These are phyloP conservation scores for Epichloe amarillans DNA, from an alignment of 2,329 filamentous ascomycete species.

Conservation along the genomic window DNA sequence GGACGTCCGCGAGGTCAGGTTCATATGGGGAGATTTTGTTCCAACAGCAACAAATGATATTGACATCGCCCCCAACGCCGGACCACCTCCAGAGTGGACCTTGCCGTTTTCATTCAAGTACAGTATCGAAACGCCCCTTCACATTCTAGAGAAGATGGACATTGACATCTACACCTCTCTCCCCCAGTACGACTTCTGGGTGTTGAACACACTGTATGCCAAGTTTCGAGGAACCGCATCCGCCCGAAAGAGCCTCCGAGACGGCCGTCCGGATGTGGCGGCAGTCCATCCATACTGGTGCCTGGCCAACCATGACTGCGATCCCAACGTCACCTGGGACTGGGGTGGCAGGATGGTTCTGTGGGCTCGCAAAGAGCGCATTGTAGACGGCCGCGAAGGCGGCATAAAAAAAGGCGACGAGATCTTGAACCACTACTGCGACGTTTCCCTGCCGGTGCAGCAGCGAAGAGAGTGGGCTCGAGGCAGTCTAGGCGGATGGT, in stretches of 20 bases:
- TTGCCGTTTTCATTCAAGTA: conserved; percentile 67
- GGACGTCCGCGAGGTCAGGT: conserved; percentile 50
- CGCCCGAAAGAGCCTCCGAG: conserved; percentile 60
- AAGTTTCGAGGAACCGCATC: conserved; percentile 92
- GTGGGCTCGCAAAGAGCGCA: conserved; percentile 44
- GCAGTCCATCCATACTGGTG: conserved; percentile 96
- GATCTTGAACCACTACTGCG: conserved; percentile 89
- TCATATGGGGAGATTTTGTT: conserved; percentile 57
- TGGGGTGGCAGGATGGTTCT: conserved; percentile 73
- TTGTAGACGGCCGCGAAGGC: conserved; percentile 34
- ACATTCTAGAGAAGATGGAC: conserved; percentile 75
- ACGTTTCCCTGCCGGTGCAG: conserved; percentile 63
- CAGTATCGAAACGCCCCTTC: conserved; percentile 61
- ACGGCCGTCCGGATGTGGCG: conserved; percentile 78
- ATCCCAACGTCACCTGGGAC: conserved; percentile 90
- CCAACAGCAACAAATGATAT: conserved; percentile 38
- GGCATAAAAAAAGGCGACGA: conserved; percentile 71
- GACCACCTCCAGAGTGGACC: conserved; percentile 48
- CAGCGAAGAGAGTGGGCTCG: conserved; percentile 79
- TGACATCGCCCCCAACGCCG: conserved; percentile 37
- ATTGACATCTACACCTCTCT: conserved; percentile 56
- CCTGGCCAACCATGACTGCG: conserved; percentile 88
- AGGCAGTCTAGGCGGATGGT: conserved; percentile 78
- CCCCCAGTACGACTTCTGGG: conserved; percentile 56
- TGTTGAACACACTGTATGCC: conserved; percentile 81